Conservation (phyloP, 371 early-diverging fungal genomes). For the Smittium culicis region DNA sequence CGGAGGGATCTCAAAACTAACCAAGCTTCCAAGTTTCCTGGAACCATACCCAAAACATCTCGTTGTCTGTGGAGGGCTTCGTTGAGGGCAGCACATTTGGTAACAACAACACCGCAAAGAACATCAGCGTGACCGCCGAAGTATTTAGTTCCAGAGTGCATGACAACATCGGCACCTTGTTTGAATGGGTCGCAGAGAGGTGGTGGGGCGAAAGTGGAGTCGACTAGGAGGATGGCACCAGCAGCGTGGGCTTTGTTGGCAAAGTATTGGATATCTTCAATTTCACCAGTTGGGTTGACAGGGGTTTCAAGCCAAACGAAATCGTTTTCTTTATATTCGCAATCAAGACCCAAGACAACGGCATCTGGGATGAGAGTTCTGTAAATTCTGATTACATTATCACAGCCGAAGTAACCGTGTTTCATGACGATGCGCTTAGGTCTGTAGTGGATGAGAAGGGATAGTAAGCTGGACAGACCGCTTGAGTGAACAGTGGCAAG, state of each 20-base stretch:
- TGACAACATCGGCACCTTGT: slow-evolving; percentile 86
- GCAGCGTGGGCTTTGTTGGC: slow-evolving; percentile 59
- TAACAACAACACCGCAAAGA: slow-evolving; percentile 86
- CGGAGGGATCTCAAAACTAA: slow-evolving; percentile 83
- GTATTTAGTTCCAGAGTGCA: slow-evolving; percentile 94
- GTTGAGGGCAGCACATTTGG: slow-evolving; percentile 46
- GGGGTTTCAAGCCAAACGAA: slow-evolving; percentile 90
- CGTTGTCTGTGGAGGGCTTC: slow-evolving; percentile 67
- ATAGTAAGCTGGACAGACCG: slow-evolving; percentile 79
- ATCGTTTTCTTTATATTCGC: slow-evolving; percentile 56
- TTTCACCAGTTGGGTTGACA: slow-evolving; percentile 84
- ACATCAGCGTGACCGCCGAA: slow-evolving; percentile 94
- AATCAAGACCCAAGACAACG: slow-evolving; percentile 59
- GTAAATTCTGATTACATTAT: slow-evolving; percentile 66
- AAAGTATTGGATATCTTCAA: slow-evolving; percentile 75
- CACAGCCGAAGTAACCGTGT: slow-evolving; percentile 88
- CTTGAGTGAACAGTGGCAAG: slow-evolving; percentile 80
- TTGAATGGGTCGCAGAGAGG: slow-evolving; percentile 85
- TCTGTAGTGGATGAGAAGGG: slow-evolving; percentile 54
- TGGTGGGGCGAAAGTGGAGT: slow-evolving; percentile 90
- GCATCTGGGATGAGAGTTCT: slow-evolving; percentile 54
- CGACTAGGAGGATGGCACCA: slow-evolving; percentile 63
- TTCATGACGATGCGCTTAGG: slow-evolving; percentile 70
- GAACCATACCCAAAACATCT: slow-evolving; percentile 77
- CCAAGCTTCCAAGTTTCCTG: slow-evolving; percentile 83